Base-by-base conservation (phyloP, 75 land plant genomes). In the Selaginella moellendorffii region DNA sequence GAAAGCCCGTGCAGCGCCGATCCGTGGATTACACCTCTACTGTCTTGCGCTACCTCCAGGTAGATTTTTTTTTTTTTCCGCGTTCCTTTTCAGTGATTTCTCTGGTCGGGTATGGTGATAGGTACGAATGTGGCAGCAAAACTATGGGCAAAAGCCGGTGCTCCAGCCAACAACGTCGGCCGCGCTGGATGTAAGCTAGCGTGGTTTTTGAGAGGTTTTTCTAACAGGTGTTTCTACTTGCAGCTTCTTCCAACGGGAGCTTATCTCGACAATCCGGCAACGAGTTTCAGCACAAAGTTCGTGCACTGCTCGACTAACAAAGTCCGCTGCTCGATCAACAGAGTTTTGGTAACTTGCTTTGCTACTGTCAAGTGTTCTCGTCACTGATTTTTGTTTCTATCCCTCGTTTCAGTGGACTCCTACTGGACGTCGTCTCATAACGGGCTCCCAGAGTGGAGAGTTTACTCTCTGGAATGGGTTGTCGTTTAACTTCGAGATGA, bases 401-500 rank as follows among this genome's bases (percentile, higher is more conserved):
- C 21, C 19, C 46, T 24, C 28, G 14, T 52, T 14, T 63, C 2
- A 95, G 99, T 95, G 99, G 99, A 84, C 92, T 31, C 99, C 99
- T 26, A 81, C 81, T 52, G 99, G 99, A 26, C 84, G 99, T 25
- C 87, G 99, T 14, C 88, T 95, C 18, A 90, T 95, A 30, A 95
- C 99, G 26, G 99, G 99, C 51, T 86, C 99, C 0, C 97, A 89
- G 64, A 95, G 92, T 84, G 99, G 99, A 58, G 99, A 95, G 59
- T 95, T 95, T 53, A 95, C 99, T 29, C 75, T 95, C 10, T 95
- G 99, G 99, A 95, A 95, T 81, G 99, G 99, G 21, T 87, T 81
- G 25, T 86, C 99, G 1, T 95, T 95, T 62, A 95, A 95, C 68
- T 95, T 95, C 78, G 99, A 95, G 74, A 95, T 95, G 99, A 95